A percentile compares a stretch with the other conserved stretches of the same genome.
phyloP scores from a whole-genome alignment of 495 filamentous ascomycete genomes.

The Penicillium subrubescens region DNA sequence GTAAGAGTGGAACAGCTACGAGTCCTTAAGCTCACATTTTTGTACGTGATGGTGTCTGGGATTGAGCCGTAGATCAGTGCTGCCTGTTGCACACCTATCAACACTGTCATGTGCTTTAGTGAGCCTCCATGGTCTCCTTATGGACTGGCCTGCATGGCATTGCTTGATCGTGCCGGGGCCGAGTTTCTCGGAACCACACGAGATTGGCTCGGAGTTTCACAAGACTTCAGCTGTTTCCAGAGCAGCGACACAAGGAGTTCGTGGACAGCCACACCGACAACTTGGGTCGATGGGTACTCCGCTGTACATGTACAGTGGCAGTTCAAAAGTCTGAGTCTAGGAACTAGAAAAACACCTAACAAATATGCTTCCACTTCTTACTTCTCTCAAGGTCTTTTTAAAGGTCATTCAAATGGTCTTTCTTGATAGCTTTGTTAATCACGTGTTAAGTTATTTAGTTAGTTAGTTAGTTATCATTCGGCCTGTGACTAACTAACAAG shows the following conservation, averaged over 20 bases:
- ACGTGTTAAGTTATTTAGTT: too few species aligned
- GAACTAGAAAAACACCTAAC: too few species aligned
- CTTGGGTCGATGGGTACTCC: background rate
- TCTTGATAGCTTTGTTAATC: too few species aligned
- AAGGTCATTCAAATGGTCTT: too few species aligned
- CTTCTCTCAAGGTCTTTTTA: too few species aligned
- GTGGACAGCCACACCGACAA: background rate
- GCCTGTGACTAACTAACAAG: too few species aligned
- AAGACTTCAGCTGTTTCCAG: background rate
- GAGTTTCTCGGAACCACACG: slow-evolving; percentile 1
- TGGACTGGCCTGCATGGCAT: slow-evolving; percentile 2
- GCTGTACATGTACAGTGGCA: too few species aligned
- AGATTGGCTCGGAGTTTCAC: background rate
- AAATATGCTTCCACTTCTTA: too few species aligned
- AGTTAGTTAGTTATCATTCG: too few species aligned
- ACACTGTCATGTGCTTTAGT: background rate
- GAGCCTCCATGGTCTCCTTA: background rate
- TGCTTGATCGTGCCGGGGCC: slow-evolving; percentile 5
- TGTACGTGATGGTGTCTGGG: background rate
- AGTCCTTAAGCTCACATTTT: background rate
- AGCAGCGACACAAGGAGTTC: background rate
- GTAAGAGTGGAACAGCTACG: background rate
- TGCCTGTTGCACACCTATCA: background rate
- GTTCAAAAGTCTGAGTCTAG: too few species aligned
- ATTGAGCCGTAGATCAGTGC: background rate